Evolutionary conservation across 495 filamentous ascomycete species (phyloP).

Genomic region (Penicillium diatomitis): DNA sequence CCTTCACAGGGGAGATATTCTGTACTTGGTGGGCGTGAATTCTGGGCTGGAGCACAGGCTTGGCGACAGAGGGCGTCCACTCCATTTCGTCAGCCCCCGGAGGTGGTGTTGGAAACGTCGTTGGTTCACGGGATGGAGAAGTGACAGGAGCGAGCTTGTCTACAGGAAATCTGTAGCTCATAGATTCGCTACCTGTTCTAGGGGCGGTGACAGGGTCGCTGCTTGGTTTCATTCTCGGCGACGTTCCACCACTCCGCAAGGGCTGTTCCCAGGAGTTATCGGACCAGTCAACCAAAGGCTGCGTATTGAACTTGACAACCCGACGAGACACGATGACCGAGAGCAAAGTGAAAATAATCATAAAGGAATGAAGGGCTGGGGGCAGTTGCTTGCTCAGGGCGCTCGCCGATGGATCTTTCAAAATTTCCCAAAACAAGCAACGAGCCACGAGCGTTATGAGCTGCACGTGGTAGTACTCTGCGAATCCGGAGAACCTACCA

Average conservation of each 20-base stretch:
- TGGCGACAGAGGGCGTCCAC: constrained; percentile 62
- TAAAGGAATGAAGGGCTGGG: constrained; percentile 47
- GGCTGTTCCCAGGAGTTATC: constrained; percentile 30
- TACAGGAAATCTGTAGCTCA: constrained; percentile 30
- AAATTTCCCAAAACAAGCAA: constrained; percentile 41
- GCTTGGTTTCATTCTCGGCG: constrained; percentile 9
- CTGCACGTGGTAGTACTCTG: constrained; percentile 63
- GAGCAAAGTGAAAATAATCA: constrained; percentile 42
- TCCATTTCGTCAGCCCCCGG: constrained; percentile 58
- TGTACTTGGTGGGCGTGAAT: constrained; percentile 20
- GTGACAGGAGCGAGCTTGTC: constrained; percentile 28
- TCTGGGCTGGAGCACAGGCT: constrained; percentile 31
- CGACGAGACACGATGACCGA: constrained; percentile 34
- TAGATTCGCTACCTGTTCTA: constrained; percentile 11
- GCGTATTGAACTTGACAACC: constrained; percentile 43
- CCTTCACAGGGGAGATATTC: constrained; percentile 27
- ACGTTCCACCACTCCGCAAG: constrained; percentile 19
- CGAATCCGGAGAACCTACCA: constrained; percentile 54
- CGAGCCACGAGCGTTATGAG: constrained; percentile 50
- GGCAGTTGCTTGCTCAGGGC: constrained; percentile 29
- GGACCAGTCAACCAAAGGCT: constrained; percentile 47
- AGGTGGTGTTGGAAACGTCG: constrained; percentile 27
- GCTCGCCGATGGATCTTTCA: constrained; percentile 39
- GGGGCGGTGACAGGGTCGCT: constrained; percentile 9
- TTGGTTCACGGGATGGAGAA: constrained; percentile 15